Conservation (phyloP, 768 basidiomycete genomes). For the Rhodotorula kratochvilovae region DNA sequence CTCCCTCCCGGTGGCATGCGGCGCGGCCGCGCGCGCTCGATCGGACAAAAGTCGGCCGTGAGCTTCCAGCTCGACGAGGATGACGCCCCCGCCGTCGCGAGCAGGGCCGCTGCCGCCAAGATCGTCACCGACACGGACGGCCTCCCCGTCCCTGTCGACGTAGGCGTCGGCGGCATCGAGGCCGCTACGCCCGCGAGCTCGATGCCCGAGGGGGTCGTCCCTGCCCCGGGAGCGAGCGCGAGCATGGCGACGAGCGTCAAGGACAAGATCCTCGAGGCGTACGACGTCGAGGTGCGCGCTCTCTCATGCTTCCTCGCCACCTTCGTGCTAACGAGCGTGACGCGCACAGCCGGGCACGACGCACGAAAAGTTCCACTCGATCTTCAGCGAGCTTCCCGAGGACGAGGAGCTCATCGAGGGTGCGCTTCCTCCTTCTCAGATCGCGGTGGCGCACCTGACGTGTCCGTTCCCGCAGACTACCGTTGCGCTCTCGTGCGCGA, state of each 20-base stretch:
- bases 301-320: background rate
- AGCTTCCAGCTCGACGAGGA: background rate
- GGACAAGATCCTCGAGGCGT: conserved; percentile 25
- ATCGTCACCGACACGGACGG: conserved; percentile 28
- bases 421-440: conserved; percentile 48
- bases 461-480: conserved; percentile 3
- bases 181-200: background rate
- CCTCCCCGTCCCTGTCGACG: conserved; percentile 15
- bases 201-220: background rate
- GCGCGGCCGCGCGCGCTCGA: background rate
- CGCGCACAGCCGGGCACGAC: conserved; percentile 46
- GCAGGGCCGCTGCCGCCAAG: background rate
- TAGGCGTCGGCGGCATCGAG: background rate
- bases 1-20: background rate
- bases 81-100: background rate
- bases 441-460: too few species aligned
- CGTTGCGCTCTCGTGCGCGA: conserved; percentile 26
- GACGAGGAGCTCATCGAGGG: conserved; percentile 97
- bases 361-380: conserved; percentile 87
- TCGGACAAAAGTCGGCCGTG: background rate
- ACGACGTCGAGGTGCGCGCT: conserved; percentile 17
- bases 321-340: too few species aligned
- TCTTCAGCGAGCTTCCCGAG: conserved; percentile 80
- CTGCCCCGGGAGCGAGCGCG: background rate
- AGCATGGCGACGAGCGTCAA: conserved; percentile 30